These are phyloP conservation scores for Backusella macrospora DNA, from an alignment of 192 early-diverging fungal genomes.

Conservation along the genomic window DNA sequence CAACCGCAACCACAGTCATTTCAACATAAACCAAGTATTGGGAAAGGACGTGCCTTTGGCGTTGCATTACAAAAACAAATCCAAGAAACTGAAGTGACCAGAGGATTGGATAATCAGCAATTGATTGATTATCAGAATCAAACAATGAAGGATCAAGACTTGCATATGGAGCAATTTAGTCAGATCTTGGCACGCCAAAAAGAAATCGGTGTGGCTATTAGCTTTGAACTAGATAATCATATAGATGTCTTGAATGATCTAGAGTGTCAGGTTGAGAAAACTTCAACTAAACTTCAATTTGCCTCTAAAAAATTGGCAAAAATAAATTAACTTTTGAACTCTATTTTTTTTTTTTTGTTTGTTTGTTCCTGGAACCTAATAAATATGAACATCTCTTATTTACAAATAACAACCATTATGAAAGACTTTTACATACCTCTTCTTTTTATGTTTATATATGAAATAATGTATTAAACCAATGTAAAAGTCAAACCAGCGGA, in stretches of 20 bases:
- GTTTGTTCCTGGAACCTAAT: no score
- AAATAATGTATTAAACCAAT: no score
- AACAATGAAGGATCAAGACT: constrained; percentile 84
- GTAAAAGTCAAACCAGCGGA: no score
- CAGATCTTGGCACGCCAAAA: constrained; percentile 78
- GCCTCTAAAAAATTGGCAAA: constrained; percentile 80
- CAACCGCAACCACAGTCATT: constrained; percentile 5
- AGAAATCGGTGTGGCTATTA: constrained; percentile 84
- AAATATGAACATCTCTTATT: no score
- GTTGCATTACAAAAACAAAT: background rate
- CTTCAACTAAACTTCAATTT: constrained; percentile 68
- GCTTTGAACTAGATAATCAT: constrained; percentile 88
- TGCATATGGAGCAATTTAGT: constrained; percentile 70
- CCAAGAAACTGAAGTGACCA: constrained; percentile 76
- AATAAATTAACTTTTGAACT: constrained; percentile 46
- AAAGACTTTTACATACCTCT: no score
- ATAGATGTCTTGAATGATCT: constrained; percentile 85
- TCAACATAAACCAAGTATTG: background rate
- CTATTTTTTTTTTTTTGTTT: background rate
- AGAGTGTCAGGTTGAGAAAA: constrained; percentile 74
- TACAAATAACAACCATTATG: no score
- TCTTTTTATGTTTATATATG: no score
- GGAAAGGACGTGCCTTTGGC: constrained; percentile 26
- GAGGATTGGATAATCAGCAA: constrained; percentile 74
- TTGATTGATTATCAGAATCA: constrained; percentile 78